Percentiles rank a stretch among this genome's conserved stretches.
These are phyloP conservation scores for Rhinocladiella mackenziei DNA, from an alignment of 2,329 filamentous ascomycete genomes.

Conservation along the genomic window DNA sequence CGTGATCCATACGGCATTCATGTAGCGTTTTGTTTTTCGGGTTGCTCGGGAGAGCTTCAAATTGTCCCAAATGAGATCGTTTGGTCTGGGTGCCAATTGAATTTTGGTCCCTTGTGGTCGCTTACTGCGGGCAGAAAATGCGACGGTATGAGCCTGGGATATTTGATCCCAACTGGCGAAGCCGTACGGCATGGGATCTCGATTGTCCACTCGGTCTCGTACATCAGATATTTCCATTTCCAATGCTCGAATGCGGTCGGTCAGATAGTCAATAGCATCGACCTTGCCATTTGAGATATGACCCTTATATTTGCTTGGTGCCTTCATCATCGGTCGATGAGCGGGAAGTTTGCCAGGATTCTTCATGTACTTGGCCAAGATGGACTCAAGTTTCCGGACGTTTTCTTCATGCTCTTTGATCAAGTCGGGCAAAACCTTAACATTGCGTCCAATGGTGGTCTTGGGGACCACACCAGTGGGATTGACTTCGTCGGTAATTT, in stretches of 20 bases:
- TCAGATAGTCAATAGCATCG: conserved; percentile 91
- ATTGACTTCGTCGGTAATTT: conserved; percentile 74
- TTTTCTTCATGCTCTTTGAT: conserved; percentile 78
- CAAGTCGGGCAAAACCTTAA: conserved; percentile 79
- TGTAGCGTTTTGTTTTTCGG: conserved; percentile 66
- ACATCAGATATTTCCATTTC: conserved; percentile 82
- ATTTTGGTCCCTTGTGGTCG: conserved; percentile 75
- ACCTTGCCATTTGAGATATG: conserved; percentile 69
- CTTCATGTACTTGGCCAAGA: conserved; percentile 85
- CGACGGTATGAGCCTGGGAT: conserved; percentile 79
- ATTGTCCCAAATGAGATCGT: conserved; percentile 96
- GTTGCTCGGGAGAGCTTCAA: conserved; percentile 66
- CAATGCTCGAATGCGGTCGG: conserved; percentile 74
- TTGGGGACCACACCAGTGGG: conserved; percentile 74
- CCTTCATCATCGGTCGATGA: conserved; percentile 71
- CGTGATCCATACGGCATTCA: conserved; percentile 80
- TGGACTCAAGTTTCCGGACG: conserved; percentile 75
- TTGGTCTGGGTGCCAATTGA: conserved; percentile 74
- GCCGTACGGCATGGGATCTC: conserved; percentile 84
- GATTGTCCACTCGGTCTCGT: conserved; percentile 74
- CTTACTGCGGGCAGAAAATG: conserved; percentile 75
- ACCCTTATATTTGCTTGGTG: conserved; percentile 61
- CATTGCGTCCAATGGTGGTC: conserved; percentile 82
- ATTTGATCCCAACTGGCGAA: conserved; percentile 93
- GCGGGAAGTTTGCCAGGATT: conserved; percentile 76